phyloP scores from a whole-genome alignment of 2,329 filamentous ascomycete species.

The Coccinonectria pachysandricola region DNA sequence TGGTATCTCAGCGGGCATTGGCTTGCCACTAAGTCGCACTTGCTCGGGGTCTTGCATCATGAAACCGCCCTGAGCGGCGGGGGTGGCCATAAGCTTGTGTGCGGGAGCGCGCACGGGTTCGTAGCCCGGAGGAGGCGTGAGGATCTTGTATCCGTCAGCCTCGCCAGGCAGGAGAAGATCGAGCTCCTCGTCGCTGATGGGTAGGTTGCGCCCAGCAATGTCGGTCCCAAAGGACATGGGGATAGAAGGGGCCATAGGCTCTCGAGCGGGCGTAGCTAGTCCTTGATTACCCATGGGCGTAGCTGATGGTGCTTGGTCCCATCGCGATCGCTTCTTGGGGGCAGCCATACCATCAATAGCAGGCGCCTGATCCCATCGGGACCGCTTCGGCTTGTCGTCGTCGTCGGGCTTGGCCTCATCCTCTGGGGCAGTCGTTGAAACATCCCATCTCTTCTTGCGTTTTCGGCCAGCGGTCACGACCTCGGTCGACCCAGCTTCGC shows the following conservation, averaged over 20 bases:
- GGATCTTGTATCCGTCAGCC: constrained; percentile 82
- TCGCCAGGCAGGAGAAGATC: constrained; percentile 83
- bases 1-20: constrained; percentile 88
- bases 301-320: constrained; percentile 81
- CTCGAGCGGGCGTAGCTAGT: constrained; percentile 69
- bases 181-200: constrained; percentile 87
- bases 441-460: constrained; percentile 94
- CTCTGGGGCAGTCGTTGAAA: constrained; percentile 47
- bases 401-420: constrained; percentile 40
- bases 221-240: constrained; percentile 70
- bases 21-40: constrained; percentile 71
- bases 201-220: constrained; percentile 65
- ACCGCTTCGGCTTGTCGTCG: constrained; percentile 58
- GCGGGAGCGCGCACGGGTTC: constrained; percentile 70
- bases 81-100: constrained; percentile 64
- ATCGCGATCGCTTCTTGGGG: constrained; percentile 70
- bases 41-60: constrained; percentile 96
- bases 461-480: constrained; percentile 56
- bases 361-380: constrained; percentile 80
- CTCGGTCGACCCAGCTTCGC: constrained; percentile 58
- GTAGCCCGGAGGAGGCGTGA: constrained; percentile 86
- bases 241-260: constrained; percentile 45
- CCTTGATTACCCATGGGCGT: constrained; percentile 65
- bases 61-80: constrained; percentile 72
- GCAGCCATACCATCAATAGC: constrained; percentile 44